phyloP scores from a whole-genome alignment of 164 flowering plant genomes.

The Saururus chinensis region DNA sequence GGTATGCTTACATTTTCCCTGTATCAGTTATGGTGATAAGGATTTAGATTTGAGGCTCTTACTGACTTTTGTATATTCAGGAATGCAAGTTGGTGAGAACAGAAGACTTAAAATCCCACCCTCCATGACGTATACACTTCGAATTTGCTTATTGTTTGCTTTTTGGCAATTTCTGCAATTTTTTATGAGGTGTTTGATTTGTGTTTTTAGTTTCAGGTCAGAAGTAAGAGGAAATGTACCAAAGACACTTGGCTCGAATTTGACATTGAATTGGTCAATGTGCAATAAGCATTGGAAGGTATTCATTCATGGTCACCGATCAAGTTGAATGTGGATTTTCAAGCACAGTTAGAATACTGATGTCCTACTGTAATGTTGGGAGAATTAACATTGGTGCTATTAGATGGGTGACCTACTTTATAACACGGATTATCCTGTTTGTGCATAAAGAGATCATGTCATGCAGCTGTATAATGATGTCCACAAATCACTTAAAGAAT shows the following conservation, averaged over 20 bases:
- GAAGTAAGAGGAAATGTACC: background rate
- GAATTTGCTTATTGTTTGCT: background rate
- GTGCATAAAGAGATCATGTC: too few species aligned
- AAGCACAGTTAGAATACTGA: too few species aligned
- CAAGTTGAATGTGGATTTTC: too few species aligned
- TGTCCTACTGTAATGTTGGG: too few species aligned
- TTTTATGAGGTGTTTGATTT: background rate
- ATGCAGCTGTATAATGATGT: too few species aligned
- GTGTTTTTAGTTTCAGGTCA: background rate
- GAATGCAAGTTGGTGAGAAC: conserved; percentile 1
- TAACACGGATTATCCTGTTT: too few species aligned
- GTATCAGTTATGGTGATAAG: conserved; percentile 73
- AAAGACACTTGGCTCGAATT: background rate
- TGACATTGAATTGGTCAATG: conserved; percentile 1
- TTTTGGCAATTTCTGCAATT: background rate
- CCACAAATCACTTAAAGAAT: too few species aligned
- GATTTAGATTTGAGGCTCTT: conserved; percentile 69
- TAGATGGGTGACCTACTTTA: too few species aligned
- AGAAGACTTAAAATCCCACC: conserved; percentile 1
- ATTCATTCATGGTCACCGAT: too few species aligned
- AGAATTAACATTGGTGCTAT: too few species aligned
- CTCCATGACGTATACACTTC: background rate
- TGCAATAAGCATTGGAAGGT: background rate
- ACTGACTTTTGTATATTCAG: background rate
- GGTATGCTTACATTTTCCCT: background rate